Percentiles rank a stretch among this genome's conserved stretches.
These are phyloP conservation scores for Pseudogymnoascus sp. DNA, from an alignment of 2,329 filamentous ascomycete species.

Conservation along the genomic window DNA sequence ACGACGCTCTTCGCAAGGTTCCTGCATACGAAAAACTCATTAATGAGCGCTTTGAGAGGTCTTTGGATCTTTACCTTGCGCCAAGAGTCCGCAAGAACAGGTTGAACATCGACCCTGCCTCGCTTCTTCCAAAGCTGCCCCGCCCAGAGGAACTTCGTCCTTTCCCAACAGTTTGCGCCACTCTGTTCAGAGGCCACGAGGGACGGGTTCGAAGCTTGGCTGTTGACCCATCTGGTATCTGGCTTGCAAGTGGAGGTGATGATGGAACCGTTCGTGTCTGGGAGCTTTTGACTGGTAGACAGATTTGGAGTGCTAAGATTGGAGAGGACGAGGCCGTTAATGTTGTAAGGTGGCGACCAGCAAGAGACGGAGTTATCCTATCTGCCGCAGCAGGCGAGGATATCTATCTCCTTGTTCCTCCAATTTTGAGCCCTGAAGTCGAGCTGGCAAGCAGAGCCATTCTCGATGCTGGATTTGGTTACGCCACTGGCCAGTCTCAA, in stretches of 20 bases:
- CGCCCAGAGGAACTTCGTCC: conserved; percentile 88
- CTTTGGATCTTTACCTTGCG: conserved; percentile 89
- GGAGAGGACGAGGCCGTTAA: conserved; percentile 74
- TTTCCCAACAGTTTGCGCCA: conserved; percentile 85
- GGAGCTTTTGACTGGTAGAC: conserved; percentile 77
- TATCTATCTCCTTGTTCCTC: conserved; percentile 75
- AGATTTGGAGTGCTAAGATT: conserved; percentile 77
- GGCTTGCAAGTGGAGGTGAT: conserved; percentile 85
- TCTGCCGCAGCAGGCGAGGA: conserved; percentile 79
- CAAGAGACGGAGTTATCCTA: conserved; percentile 70
- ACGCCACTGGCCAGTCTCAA: conserved; percentile 62
- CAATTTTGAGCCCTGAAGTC: conserved; percentile 61
- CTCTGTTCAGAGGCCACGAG: conserved; percentile 79
- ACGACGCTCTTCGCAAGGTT: conserved; percentile 79
- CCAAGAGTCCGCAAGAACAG: conserved; percentile 87
- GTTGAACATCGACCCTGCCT: conserved; percentile 93
- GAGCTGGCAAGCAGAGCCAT: conserved; percentile 68
- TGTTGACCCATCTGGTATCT: conserved; percentile 78
- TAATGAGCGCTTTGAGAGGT: conserved; percentile 94
- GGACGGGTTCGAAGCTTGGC: conserved; percentile 79
- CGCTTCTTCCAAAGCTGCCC: conserved; percentile 84
- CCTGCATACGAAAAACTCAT: conserved; percentile 85
- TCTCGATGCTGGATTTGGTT: conserved; percentile 86
- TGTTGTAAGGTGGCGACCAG: conserved; percentile 82
- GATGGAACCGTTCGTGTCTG: conserved; percentile 89